Conservation (phyloP, 192 early-diverging fungal species). For the Coemansia sp. region DNA sequence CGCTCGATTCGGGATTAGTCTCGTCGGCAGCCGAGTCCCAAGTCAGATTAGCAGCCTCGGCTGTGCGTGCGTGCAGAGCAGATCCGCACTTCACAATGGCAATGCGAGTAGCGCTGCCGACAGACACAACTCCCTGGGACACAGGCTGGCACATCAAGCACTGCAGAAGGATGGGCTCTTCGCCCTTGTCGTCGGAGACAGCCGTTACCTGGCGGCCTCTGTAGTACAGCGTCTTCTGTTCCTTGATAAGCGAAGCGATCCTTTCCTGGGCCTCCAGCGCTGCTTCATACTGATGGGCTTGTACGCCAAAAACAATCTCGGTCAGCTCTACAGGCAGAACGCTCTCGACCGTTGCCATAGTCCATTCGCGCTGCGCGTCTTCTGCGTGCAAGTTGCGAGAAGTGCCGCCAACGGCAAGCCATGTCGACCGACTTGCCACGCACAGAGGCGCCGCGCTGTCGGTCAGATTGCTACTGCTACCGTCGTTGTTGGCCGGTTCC, state of each 20-base stretch:
- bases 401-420: slow-evolving; percentile 10
- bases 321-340: slow-evolving; percentile 29
- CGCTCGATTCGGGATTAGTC: neutral
- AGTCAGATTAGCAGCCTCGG: neutral
- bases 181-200: neutral
- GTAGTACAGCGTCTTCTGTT: slow-evolving; percentile 12
- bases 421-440: slow-evolving; percentile 5
- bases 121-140: slow-evolving; percentile 24
- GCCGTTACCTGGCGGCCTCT: slow-evolving; percentile 2
- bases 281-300: slow-evolving; percentile 22
- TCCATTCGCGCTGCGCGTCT: neutral
- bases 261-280: slow-evolving; percentile 19
- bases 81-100: slow-evolving; percentile 21
- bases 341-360: slow-evolving; percentile 18
- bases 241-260: slow-evolving; percentile 19
- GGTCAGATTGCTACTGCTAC: neutral
- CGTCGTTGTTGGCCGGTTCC: neutral
- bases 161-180: slow-evolving; percentile 9
- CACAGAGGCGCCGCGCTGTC: slow-evolving; percentile 11
- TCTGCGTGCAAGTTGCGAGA: neutral
- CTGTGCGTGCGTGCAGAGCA: neutral
- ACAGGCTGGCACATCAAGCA: slow-evolving; percentile 53
- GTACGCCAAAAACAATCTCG: slow-evolving; percentile 44
- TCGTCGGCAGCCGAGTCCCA: neutral
- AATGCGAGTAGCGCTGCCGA: slow-evolving; percentile 16